A percentile compares a stretch with the other conserved stretches of the same genome.
Evolutionary conservation across 2,329 filamentous ascomycete genomes (phyloP).

Genomic region (Thyridium curvatum): DNA sequence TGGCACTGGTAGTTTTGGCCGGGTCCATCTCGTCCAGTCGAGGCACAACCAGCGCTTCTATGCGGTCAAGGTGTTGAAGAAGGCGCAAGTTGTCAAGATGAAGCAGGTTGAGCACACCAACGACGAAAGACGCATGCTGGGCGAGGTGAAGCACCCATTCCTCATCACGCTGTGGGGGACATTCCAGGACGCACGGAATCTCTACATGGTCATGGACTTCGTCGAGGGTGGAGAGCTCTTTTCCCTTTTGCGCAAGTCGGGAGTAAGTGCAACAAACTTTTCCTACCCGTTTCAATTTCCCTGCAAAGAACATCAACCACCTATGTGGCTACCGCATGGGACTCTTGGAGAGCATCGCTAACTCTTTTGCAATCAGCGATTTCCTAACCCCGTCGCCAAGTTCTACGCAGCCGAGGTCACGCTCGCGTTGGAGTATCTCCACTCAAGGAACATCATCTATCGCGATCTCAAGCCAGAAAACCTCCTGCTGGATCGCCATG

Average conservation of each 20-base stretch:
- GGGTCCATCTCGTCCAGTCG: constrained; percentile 94
- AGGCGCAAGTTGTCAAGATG: constrained; percentile 98
- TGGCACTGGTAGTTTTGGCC: constrained; percentile 93
- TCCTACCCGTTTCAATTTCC: no score
- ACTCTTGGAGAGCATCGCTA: background rate
- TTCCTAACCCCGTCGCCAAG: constrained; percentile 97
- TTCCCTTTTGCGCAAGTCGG: constrained; percentile 88
- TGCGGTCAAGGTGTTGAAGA: constrained; percentile 97
- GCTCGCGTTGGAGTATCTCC: constrained; percentile 88
- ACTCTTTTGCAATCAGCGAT: constrained; percentile 58
- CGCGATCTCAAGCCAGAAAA: constrained; percentile 96
- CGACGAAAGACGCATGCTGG: constrained; percentile 92
- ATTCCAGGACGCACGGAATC: constrained; percentile 88
- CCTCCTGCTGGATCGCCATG: constrained; percentile 82
- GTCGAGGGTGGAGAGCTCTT: constrained; percentile 98
- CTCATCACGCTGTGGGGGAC: constrained; percentile 97
- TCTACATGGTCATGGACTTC: constrained; percentile 99
- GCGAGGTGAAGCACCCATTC: constrained; percentile 96
- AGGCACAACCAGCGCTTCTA: constrained; percentile 98
- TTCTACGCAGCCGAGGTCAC: constrained; percentile 99
- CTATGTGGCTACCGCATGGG: no score
- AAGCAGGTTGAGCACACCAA: constrained; percentile 99
- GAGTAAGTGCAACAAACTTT: constrained; percentile 43
- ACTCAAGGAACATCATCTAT: constrained; percentile 94
- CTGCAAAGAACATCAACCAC: no score